A percentile compares a stretch with the other conserved stretches of the same genome.
phyloP scores from a whole-genome alignment of 2,329 filamentous ascomycete genomes.

The Karstenula rhodostoma region DNA sequence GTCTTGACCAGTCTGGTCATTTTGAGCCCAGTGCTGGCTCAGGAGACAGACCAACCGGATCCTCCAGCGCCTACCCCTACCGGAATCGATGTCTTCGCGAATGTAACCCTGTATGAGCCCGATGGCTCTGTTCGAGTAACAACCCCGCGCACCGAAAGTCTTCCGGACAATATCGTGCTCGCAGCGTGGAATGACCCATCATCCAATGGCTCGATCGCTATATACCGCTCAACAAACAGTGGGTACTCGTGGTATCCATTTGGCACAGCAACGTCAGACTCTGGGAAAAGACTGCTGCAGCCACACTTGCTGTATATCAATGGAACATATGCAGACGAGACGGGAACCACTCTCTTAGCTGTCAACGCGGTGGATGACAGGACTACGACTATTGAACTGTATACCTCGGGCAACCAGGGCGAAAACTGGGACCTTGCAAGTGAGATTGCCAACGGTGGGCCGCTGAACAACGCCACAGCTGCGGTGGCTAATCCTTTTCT shows the following conservation, averaged over 20 bases:
- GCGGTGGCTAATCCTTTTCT: constrained; percentile 29
- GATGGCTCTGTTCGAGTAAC: constrained; percentile 19
- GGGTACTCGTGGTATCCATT: constrained; percentile 32
- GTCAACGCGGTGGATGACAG: constrained; percentile 27
- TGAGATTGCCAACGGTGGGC: constrained; percentile 24
- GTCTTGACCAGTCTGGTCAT: constrained; percentile 9
- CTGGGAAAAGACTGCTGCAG: constrained; percentile 24
- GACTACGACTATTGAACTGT: constrained; percentile 33
- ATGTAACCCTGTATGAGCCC: constrained; percentile 32
- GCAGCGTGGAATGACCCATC: constrained; percentile 27
- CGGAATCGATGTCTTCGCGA: constrained; percentile 29
- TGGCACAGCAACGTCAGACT: constrained; percentile 22
- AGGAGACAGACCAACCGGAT: constrained; percentile 12
- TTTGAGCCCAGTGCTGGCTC: constrained; percentile 9
- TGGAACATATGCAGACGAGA: constrained; percentile 22
- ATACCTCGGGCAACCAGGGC: constrained; percentile 25
- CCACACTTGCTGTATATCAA: constrained; percentile 28
- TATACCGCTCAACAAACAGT: constrained; percentile 28
- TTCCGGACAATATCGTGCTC: constrained; percentile 29
- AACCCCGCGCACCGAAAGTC: constrained; percentile 27
- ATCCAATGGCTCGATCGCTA: constrained; percentile 18
- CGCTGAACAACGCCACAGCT: constrained; percentile 19
- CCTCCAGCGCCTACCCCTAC: constrained; percentile 22
- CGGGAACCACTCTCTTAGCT: constrained; percentile 22
- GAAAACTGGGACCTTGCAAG: constrained; percentile 26